phyloP scores from a whole-genome alignment of 2,329 filamentous ascomycete species.

The Thermoascus crustaceus region DNA sequence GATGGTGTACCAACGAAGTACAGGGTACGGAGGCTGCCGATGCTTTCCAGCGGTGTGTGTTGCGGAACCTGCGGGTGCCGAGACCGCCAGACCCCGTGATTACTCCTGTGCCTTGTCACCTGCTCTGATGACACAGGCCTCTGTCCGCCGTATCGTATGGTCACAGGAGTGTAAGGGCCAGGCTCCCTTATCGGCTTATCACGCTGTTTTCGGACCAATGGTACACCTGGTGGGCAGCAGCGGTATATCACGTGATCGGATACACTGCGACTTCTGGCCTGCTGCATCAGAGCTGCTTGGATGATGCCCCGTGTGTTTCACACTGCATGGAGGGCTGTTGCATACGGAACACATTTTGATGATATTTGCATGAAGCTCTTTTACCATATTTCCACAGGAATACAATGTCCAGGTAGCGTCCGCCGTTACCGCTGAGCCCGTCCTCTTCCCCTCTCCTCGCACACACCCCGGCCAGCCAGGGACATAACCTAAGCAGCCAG shows the following conservation, averaged over 20 bases:
- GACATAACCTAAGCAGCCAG: constrained; percentile 26
- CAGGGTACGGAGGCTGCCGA: neutral
- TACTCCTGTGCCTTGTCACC: too few species aligned
- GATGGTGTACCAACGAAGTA: too few species aligned
- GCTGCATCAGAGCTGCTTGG: constrained; percentile 1
- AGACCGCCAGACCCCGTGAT: too few species aligned
- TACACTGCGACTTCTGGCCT: neutral
- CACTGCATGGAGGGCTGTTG: neutral
- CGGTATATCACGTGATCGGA: neutral
- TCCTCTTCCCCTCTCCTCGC: constrained; percentile 11
- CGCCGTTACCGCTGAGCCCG: constrained; percentile 4
- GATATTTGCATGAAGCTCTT: too few species aligned
- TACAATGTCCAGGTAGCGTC: too few species aligned
- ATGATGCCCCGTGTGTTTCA: neutral
- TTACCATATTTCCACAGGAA: too few species aligned
- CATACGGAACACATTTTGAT: too few species aligned
- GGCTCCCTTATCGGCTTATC: constrained; percentile 9
- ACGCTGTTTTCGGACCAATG: constrained; percentile 2
- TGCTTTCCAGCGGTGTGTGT: neutral
- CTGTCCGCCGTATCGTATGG: neutral
- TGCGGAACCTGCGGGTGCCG: too few species aligned
- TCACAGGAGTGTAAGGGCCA: neutral
- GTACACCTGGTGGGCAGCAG: constrained; percentile 1
- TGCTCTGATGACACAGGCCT: neutral
- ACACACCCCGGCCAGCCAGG: constrained; percentile 9